phyloP scores from a whole-genome alignment of 2,329 filamentous ascomycete genomes.

The Didymella pinodella region DNA sequence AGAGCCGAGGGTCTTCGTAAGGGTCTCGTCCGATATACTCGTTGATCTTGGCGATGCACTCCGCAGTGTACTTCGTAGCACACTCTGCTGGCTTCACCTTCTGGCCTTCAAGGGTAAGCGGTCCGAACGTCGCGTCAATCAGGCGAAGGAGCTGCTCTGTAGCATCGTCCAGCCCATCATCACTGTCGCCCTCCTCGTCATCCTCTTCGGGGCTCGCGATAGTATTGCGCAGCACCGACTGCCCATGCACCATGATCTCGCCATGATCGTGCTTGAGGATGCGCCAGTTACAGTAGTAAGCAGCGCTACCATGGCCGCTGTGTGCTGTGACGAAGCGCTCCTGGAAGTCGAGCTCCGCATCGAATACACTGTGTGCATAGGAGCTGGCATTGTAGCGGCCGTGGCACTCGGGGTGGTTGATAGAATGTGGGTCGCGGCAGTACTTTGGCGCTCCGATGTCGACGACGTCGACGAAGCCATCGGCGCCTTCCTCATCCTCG shows the following conservation, averaged over 20 bases:
- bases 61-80: background rate
- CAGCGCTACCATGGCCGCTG: background rate
- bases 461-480: slow-evolving; percentile 1
- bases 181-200: background rate
- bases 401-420: slow-evolving; percentile 2
- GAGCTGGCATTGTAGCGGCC: background rate
- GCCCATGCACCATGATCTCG: slow-evolving; percentile 9
- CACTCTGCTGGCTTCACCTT: background rate
- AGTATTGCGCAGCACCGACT: background rate
- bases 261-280: slow-evolving; percentile 4
- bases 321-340: background rate
- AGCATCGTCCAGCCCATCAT: background rate
- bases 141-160: background rate
- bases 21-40: background rate
- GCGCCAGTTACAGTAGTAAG: slow-evolving; percentile 7
- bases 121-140: background rate
- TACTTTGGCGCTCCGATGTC: background rate
- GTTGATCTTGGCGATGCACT: background rate
- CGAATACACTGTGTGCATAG: background rate
- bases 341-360: background rate
- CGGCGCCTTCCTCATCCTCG: background rate
- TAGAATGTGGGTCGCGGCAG: slow-evolving; percentile 11
- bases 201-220: background rate
- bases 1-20: background rate
- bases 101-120: background rate